Base-by-base conservation (phyloP, 352 stramenopile species). In the Globisporangium nodosum region DNA sequence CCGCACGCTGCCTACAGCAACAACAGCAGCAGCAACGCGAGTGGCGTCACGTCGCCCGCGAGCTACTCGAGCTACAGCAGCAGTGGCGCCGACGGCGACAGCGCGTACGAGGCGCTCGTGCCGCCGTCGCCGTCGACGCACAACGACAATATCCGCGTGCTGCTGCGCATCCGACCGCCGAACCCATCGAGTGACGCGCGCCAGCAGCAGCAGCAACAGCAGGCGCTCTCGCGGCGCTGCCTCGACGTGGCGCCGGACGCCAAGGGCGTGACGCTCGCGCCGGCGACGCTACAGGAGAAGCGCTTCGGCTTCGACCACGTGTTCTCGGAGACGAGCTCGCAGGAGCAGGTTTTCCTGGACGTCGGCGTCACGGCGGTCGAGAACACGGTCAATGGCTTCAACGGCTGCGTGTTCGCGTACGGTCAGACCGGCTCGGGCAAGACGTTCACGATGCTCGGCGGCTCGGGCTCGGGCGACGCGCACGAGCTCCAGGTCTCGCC, bases 401-500 rank as follows among this genome's bases (percentile, higher is more conserved):
- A 96, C 57, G 88, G 88, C 39, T 92, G 83, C 58, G 90, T 96
- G 54, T 96, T 96, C 50, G 88, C 88, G 6, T 96, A 96, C 54
- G 88, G 88, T 24, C 87, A 96, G 60, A 96, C 88, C 2, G 88
- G 88, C 0, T 92, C 78, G 0, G 88, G 88, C 7, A 96, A 96
- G 56, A 96, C 88, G 12, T 94, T 92, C 62, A 95, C 87, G 48
- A 94, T 96, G 85, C 66, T 94, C 15, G 85, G 83, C 24, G 78
- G 64, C 21, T 58, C 69, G 0, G 56, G 66, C 12, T 50, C 69
- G 12, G 56, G 50, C 5, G 65, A 85, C 33, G 61, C 31, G 4
- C 73, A 82, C 20, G 79, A 79, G 13, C 65, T 90, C 20, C 69
- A 74, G 9, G 46, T 74, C 18, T 84, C 76, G 6, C 69, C 81